A percentile compares a stretch with the other conserved stretches of the same genome.
phyloP scores from a whole-genome alignment of 345 rosid species.

The Gynandropsis gynandra region DNA sequence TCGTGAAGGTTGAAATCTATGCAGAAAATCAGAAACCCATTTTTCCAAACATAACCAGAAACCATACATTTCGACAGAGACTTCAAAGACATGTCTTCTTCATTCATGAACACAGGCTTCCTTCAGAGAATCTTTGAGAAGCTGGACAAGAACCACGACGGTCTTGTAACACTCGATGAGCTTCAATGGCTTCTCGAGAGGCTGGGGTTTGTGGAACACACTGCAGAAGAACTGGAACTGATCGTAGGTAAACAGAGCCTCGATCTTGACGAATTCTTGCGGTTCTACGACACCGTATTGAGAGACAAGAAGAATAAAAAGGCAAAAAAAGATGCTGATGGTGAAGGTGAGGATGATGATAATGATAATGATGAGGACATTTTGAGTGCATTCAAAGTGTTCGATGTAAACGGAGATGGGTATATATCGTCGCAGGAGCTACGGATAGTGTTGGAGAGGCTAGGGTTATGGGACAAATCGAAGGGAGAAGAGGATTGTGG shows the following conservation, averaged over 20 bases:
- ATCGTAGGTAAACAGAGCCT: slow-evolving; percentile 56
- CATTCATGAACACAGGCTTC: slow-evolving; percentile 33
- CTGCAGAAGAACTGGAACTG: slow-evolving; percentile 43
- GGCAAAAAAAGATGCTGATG: too few species aligned
- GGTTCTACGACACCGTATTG: slow-evolving; percentile 43
- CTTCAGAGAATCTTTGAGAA: slow-evolving; percentile 51
- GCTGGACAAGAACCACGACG: slow-evolving; percentile 71
- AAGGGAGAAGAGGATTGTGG: slow-evolving; percentile 45
- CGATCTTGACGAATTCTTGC: slow-evolving; percentile 47
- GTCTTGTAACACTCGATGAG: slow-evolving; percentile 55
- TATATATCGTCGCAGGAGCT: slow-evolving; percentile 68
- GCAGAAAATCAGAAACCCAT: slow-evolving; percentile 1
- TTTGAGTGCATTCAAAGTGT: slow-evolving; percentile 53
- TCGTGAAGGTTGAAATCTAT: slow-evolving; percentile 12
- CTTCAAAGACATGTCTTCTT: slow-evolving; percentile 28
- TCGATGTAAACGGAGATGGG: slow-evolving; percentile 69
- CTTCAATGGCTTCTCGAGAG: slow-evolving; percentile 61
- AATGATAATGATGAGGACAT: slow-evolving; percentile 26
- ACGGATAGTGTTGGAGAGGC: slow-evolving; percentile 45
- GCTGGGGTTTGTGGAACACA: slow-evolving; percentile 31
- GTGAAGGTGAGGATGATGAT: too few species aligned
- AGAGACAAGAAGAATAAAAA: background rate
- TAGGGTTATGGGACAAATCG: slow-evolving; percentile 57
- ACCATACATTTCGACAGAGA: background rate
- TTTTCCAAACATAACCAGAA: slow-evolving; percentile 13